Conservation (phyloP, 116 monocot genomes). For the Cymodocea nodosa region DNA sequence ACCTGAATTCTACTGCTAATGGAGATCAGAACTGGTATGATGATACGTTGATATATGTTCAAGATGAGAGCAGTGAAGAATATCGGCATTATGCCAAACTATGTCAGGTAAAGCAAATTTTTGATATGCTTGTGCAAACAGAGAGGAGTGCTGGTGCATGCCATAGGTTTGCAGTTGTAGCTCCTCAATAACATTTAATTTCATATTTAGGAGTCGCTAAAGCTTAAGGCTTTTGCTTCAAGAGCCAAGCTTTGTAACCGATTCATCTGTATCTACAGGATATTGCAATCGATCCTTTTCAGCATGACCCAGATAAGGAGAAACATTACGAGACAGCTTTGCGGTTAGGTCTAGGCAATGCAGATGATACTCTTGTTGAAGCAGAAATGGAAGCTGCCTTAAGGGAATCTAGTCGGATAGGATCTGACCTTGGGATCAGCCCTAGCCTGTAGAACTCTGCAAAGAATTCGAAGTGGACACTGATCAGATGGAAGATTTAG, state of each 20-base stretch:
- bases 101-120: slow-evolving; percentile 38
- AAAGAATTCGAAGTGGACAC: slow-evolving; percentile 33
- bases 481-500: slow-evolving; percentile 64
- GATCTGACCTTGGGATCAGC: slow-evolving; percentile 57
- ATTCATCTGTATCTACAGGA: slow-evolving; percentile 31
- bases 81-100: slow-evolving; percentile 81
- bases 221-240: too few relatives aligned
- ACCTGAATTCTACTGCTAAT: slow-evolving; percentile 34
- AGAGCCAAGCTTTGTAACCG: neutral
- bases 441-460: slow-evolving; percentile 18
- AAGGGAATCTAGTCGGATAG: slow-evolving; percentile 42
- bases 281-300: slow-evolving; percentile 51
- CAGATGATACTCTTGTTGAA: slow-evolving; percentile 21
- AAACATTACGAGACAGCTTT: slow-evolving; percentile 46
- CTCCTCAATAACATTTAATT: too few relatives aligned
- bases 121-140: neutral
- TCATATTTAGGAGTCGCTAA: too few relatives aligned
- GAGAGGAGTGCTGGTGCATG: too few relatives aligned
- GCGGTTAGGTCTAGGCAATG: slow-evolving; percentile 22
- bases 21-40: slow-evolving; percentile 60
- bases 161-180: too few relatives aligned
- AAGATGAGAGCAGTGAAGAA: slow-evolving; percentile 59
- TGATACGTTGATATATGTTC: slow-evolving; percentile 54
- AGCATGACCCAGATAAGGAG: slow-evolving; percentile 49
- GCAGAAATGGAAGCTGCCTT: slow-evolving; percentile 66